A percentile compares a stretch with the other conserved stretches of the same genome.
phyloP scores from a whole-genome alignment of 805 yeast species.

The Isabelozyma heimii region DNA sequence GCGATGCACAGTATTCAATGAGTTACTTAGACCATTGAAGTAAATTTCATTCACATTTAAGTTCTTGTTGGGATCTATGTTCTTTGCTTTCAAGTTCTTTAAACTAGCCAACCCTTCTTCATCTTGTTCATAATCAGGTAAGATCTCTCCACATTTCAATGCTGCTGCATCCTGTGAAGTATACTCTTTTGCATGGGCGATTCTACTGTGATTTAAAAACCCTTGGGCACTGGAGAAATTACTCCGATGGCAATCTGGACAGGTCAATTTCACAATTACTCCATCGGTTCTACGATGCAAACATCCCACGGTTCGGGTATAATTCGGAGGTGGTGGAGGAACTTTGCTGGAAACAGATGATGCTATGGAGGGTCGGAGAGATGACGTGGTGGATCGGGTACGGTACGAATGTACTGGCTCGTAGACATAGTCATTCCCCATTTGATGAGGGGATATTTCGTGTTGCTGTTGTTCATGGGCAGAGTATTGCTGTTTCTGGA shows the following conservation, averaged over 20 bases:
- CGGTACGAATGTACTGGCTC: conserved; percentile 32
- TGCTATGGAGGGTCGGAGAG: conserved; percentile 52
- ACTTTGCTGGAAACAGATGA: conserved; percentile 13
- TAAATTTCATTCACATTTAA: conserved; percentile 36
- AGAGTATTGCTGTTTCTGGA: conserved; percentile 5
- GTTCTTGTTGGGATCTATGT: conserved; percentile 41
- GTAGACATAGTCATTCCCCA: neutral
- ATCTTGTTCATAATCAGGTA: conserved; percentile 57
- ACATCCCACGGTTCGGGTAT: conserved; percentile 35
- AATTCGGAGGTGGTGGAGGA: neutral
- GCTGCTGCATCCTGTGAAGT: conserved; percentile 77
- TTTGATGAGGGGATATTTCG: neutral
- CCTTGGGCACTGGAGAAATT: conserved; percentile 82
- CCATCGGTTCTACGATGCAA: conserved; percentile 71
- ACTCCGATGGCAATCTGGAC: conserved; percentile 64
- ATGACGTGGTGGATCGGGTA: conserved; percentile 50
- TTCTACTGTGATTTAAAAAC: conserved; percentile 70
- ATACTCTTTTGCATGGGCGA: conserved; percentile 70
- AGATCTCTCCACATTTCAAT: conserved; percentile 55
- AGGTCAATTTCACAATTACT: conserved; percentile 61
- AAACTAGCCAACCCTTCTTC: conserved; percentile 45
- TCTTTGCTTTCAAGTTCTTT: conserved; percentile 28
- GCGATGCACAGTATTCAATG: conserved; percentile 25
- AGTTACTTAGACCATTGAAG: conserved; percentile 29
- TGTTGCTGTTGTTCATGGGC: conserved; percentile 1